These are phyloP conservation scores for Arthrobotrys iridis DNA, from an alignment of 2,329 filamentous ascomycete species.

Conservation along the genomic window DNA sequence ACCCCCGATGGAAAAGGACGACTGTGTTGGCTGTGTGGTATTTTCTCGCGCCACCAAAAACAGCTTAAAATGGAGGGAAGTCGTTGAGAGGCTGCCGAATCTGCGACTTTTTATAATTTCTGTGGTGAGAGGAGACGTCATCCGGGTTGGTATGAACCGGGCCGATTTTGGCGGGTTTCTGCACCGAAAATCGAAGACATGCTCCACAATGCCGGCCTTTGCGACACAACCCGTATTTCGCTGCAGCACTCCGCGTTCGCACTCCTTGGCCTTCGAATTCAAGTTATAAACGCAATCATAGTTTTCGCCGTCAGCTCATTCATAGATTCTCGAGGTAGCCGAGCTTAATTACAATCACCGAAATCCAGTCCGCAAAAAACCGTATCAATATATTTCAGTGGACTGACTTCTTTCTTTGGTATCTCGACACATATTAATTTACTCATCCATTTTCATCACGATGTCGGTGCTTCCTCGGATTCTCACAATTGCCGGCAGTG, in stretches of 20 bases:
- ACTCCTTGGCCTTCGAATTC: neutral
- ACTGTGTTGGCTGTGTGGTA: neutral
- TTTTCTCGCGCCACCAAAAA: neutral
- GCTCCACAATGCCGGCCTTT: too few relatives aligned
- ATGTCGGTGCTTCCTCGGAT: conserved; percentile 65
- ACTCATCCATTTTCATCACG: neutral
- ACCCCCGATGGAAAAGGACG: neutral
- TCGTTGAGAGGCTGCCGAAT: neutral
- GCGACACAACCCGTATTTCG: neutral
- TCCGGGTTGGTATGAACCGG: neutral
- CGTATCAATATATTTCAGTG: too few relatives aligned
- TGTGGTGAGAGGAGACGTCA: neutral
- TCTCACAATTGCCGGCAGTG: conserved; percentile 85
- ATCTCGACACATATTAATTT: neutral
- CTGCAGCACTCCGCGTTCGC: neutral
- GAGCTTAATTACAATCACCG: too few relatives aligned
- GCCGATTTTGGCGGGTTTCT: neutral
- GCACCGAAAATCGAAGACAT: neutral
- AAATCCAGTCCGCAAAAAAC: too few relatives aligned
- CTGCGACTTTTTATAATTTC: neutral
- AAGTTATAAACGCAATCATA: too few relatives aligned
- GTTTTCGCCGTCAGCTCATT: too few relatives aligned
- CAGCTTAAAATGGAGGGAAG: neutral
- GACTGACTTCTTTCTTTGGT: neutral
- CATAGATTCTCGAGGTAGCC: too few relatives aligned